Conservation (phyloP, 805 yeast species). For the Candida ponderosae region DNA sequence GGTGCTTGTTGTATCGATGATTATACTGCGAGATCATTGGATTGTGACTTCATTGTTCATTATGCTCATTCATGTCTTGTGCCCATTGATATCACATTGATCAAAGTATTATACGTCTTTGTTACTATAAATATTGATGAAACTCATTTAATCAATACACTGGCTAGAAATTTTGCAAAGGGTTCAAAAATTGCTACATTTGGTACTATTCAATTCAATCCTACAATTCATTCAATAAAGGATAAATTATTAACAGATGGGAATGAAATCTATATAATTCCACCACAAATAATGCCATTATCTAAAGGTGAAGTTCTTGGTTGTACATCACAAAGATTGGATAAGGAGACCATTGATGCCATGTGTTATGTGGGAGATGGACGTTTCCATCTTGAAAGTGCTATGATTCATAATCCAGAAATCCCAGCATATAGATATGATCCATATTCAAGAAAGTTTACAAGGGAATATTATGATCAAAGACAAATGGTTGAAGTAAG, state of each 20-base stretch:
- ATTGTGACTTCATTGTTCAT: slow-evolving; percentile 91
- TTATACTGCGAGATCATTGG: slow-evolving; percentile 85
- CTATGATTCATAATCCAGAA: slow-evolving; percentile 95
- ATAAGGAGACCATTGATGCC: slow-evolving; percentile 56
- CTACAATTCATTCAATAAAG: slow-evolving; percentile 76
- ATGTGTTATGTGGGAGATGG: slow-evolving; percentile 96
- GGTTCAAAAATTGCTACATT: slow-evolving; percentile 74
- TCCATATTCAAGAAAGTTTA: slow-evolving; percentile 88
- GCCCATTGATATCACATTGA: slow-evolving; percentile 85
- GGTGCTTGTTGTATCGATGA: slow-evolving; percentile 99
- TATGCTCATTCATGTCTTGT: slow-evolving; percentile 97
- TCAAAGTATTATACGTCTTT: slow-evolving; percentile 90
- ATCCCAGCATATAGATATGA: slow-evolving; percentile 92
- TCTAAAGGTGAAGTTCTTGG: slow-evolving; percentile 96
- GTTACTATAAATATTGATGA: slow-evolving; percentile 90
- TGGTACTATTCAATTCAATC: slow-evolving; percentile 96
- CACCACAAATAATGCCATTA: slow-evolving; percentile 89
- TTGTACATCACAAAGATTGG: slow-evolving; percentile 84
- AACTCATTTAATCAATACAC: slow-evolving; percentile 68
- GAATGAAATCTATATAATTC: slow-evolving; percentile 48
- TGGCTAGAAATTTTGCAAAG: slow-evolving; percentile 56
- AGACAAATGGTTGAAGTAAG: slow-evolving; percentile 71
- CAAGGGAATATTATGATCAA: slow-evolving; percentile 84
- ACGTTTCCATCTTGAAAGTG: slow-evolving; percentile 87
- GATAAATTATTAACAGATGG: slow-evolving; percentile 47